Evolutionary conservation across 192 early-diverging fungal genomes (phyloP).

Genomic region (Backusella morwellensis): DNA sequence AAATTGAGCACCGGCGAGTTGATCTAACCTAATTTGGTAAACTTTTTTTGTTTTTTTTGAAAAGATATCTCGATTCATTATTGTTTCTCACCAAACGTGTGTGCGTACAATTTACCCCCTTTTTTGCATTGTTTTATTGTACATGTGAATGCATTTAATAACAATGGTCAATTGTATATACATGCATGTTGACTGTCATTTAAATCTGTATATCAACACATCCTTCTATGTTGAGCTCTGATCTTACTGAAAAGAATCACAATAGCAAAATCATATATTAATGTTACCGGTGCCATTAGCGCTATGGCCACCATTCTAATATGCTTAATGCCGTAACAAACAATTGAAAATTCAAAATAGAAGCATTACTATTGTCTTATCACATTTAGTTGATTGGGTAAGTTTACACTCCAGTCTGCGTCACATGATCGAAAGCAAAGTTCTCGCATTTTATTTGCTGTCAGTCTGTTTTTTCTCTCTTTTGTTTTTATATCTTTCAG

Average conservation of each 20-base stretch:
- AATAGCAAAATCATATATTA: neutral
- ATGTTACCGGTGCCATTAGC: neutral
- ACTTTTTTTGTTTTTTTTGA: neutral
- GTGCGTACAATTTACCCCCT: no score
- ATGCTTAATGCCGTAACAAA: neutral
- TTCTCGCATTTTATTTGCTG: neutral
- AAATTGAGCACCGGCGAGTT: neutral
- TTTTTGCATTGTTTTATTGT: neutral
- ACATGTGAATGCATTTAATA: neutral
- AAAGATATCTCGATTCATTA: neutral
- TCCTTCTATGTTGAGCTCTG: neutral
- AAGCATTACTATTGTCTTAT: neutral
- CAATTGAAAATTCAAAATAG: neutral
- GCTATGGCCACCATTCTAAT: neutral
- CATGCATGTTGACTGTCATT: neutral
- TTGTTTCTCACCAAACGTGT: no score
- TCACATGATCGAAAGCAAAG: neutral
- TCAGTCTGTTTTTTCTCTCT: neutral
- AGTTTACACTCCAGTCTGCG: neutral
- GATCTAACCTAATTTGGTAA: neutral
- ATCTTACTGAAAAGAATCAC: neutral
- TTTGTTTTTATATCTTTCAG: neutral
- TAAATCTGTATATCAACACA: neutral
- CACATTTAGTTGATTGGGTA: neutral
- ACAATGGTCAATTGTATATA: neutral